phyloP scores from a whole-genome alignment of 176 grass and related monocot genomes.

The Hyparrhenia diplandra region DNA sequence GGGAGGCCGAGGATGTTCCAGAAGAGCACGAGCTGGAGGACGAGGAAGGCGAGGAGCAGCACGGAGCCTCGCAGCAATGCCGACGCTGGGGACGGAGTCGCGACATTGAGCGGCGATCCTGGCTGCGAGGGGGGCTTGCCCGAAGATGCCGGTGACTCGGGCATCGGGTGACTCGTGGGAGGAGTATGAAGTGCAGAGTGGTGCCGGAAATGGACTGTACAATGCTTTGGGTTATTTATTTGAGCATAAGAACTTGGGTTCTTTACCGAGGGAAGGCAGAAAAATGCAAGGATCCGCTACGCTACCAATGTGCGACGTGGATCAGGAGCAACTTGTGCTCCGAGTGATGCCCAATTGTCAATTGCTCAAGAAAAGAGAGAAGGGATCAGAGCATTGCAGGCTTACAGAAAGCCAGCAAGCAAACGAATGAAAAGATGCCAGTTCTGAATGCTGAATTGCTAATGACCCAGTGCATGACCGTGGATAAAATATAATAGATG shows the following conservation, averaged over 20 bases:
- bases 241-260: not conserved
- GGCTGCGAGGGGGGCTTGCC: slow-evolving; percentile 6
- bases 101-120: slow-evolving; percentile 30
- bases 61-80: slow-evolving; percentile 29
- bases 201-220: not conserved
- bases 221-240: not conserved
- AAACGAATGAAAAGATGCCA: not conserved
- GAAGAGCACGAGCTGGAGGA: slow-evolving; percentile 58
- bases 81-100: not conserved
- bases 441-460: not conserved
- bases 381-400: not conserved
- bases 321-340: slow-evolving; percentile 13
- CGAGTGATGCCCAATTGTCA: not conserved
- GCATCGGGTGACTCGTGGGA: slow-evolving; percentile 21
- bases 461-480: not conserved
- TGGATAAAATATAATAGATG: slow-evolving; percentile 1
- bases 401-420: not conserved
- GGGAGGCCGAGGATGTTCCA: slow-evolving; percentile 19
- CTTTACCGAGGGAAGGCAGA: not conserved
- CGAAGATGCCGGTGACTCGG: slow-evolving; percentile 28
- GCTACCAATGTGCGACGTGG: not conserved
- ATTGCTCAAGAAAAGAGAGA: not conserved
- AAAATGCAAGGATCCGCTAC: too few species aligned
- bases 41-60: slow-evolving; percentile 24
- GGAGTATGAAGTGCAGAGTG: not conserved